These are phyloP conservation scores for Podila epicladia DNA, from an alignment of 192 early-diverging fungal genomes.

Conservation along the genomic window DNA sequence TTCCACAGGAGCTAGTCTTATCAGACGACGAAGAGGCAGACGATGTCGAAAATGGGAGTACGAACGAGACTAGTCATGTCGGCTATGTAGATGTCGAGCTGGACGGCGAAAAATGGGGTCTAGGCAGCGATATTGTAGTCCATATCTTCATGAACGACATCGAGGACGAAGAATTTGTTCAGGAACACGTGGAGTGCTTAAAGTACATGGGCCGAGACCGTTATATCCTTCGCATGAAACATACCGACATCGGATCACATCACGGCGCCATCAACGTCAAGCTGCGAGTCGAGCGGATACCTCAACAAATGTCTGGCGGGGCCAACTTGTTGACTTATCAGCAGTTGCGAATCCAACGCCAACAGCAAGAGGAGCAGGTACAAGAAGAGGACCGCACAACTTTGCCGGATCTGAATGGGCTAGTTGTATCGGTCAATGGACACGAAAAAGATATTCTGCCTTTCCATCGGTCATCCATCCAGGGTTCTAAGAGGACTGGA, in stretches of 20 bases:
- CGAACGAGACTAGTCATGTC: constrained; percentile 1
- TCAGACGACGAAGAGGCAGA: constrained; percentile 42
- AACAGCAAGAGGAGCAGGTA: constrained; percentile 15
- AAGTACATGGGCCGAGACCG: constrained; percentile 49
- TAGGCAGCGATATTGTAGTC: constrained; percentile 44
- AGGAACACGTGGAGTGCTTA: constrained; percentile 48
- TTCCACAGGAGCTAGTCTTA: constrained; percentile 33
- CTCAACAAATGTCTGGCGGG: constrained; percentile 13
- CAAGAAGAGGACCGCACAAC: neutral
- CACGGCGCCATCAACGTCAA: constrained; percentile 47
- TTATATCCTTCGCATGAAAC: constrained; percentile 48
- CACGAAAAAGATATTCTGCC: constrained; percentile 39
- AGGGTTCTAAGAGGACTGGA: constrained; percentile 4
- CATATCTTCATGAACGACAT: constrained; percentile 53
- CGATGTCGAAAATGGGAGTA: constrained; percentile 18
- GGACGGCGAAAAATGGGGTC: constrained; percentile 50
- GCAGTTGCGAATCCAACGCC: constrained; percentile 28
- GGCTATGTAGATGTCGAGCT: constrained; percentile 51
- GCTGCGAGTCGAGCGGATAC: constrained; percentile 40
- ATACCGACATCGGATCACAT: constrained; percentile 26
- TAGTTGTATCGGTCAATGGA: constrained; percentile 41
- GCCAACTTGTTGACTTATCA: constrained; percentile 32
- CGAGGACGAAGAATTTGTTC: constrained; percentile 50
- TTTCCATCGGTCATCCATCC: constrained; percentile 16
- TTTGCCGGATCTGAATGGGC: constrained; percentile 10